These are phyloP conservation scores for Podila verticillata DNA, from an alignment of 192 early-diverging fungal genomes.

Conservation along the genomic window DNA sequence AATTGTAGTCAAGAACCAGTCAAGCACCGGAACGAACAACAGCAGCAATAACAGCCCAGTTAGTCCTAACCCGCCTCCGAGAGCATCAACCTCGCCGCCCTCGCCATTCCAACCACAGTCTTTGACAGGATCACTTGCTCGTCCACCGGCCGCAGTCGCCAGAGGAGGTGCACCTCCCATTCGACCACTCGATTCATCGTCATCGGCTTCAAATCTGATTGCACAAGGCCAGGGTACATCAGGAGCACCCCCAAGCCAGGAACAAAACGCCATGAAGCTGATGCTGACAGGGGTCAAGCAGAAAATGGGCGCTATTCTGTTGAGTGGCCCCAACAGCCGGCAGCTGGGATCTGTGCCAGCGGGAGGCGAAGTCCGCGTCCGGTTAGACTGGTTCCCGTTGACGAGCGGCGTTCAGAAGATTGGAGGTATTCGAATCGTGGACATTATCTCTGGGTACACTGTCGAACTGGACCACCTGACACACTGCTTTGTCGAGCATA, in stretches of 20 bases:
- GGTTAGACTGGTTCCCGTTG: slow-evolving; percentile 84
- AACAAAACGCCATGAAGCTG: slow-evolving; percentile 59
- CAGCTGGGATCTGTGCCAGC: slow-evolving; percentile 72
- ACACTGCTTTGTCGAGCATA: slow-evolving; percentile 70
- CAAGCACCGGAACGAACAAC: slow-evolving; percentile 6
- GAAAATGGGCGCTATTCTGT: slow-evolving; percentile 80
- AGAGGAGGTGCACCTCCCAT: slow-evolving; percentile 21
- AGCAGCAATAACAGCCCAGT: not conserved
- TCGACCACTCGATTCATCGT: slow-evolving; percentile 11
- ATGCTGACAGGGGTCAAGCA: slow-evolving; percentile 73
- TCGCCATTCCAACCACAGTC: slow-evolving; percentile 10
- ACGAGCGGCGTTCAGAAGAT: slow-evolving; percentile 87
- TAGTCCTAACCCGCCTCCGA: not conserved
- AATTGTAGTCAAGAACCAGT: slow-evolving; percentile 53
- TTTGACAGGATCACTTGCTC: slow-evolving; percentile 18
- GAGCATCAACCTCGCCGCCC: slow-evolving; percentile 7
- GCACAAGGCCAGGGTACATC: not conserved
- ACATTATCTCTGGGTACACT: slow-evolving; percentile 76
- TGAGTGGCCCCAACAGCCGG: slow-evolving; percentile 67
- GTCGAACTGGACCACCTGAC: slow-evolving; percentile 84
- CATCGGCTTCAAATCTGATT: slow-evolving; percentile 7
- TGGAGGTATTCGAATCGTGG: slow-evolving; percentile 78
- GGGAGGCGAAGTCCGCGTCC: slow-evolving; percentile 67
- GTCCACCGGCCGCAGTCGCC: slow-evolving; percentile 37
- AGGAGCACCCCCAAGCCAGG: slow-evolving; percentile 4